These are phyloP conservation scores for Sporothrix curviconia DNA, from an alignment of 2,329 filamentous ascomycete genomes.

Conservation along the genomic window DNA sequence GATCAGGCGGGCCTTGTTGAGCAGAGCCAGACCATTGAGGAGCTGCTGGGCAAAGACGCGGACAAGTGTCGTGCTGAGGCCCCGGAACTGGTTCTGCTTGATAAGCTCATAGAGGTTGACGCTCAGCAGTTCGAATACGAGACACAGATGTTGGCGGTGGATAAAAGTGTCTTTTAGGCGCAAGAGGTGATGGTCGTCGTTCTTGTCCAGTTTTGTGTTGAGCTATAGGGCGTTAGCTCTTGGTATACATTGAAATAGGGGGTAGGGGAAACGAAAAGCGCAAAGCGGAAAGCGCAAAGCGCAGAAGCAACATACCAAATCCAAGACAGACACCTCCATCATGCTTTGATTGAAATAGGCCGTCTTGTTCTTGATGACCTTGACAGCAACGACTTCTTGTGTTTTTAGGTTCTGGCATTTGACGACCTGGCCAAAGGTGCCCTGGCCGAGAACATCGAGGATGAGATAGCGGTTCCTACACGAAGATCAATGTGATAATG, in stretches of 20 bases:
- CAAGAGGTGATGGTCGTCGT: constrained; percentile 93
- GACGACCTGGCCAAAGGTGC: constrained; percentile 96
- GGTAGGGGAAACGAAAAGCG: no score
- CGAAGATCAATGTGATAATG: no score
- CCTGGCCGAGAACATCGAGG: constrained; percentile 91
- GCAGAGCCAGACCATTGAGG: constrained; percentile 79
- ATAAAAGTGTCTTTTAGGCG: constrained; percentile 97
- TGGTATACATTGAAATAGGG: not conserved
- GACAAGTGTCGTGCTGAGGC: constrained; percentile 91
- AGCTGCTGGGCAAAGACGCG: constrained; percentile 96
- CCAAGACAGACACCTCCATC: constrained; percentile 99
- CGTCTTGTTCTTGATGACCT: constrained; percentile 98
- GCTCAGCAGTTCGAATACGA: constrained; percentile 92
- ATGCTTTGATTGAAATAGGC: constrained; percentile 99
- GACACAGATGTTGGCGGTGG: constrained; percentile 89
- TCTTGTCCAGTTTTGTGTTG: constrained; percentile 98
- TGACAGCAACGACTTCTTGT: constrained; percentile 96
- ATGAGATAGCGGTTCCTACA: constrained; percentile 88
- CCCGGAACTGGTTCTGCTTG: constrained; percentile 98
- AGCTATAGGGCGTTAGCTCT: constrained; percentile 47
- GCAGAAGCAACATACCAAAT: constrained; percentile 57
- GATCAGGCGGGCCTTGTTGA: constrained; percentile 95
- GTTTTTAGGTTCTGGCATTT: constrained; percentile 99
- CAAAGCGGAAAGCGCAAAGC: no score
- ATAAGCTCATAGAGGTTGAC: constrained; percentile 98